A percentile compares a stretch with the other conserved stretches of the same genome.
Evolutionary conservation across 2,329 filamentous ascomycete genomes (phyloP).

Genomic region (Penicillium sp.): DNA sequence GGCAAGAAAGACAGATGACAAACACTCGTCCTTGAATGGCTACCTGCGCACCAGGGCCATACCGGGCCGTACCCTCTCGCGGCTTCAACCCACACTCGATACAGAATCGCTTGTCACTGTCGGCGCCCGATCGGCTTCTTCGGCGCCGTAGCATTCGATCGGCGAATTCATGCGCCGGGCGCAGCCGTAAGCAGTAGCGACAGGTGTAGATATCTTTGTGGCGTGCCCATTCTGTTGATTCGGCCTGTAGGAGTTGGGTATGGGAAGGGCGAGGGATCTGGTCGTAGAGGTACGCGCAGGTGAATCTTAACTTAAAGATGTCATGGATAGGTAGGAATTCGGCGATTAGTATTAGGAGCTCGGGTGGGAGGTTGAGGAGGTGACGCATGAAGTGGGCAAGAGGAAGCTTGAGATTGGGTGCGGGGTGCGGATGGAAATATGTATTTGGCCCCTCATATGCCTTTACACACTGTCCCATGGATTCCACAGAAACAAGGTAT

Average conservation of each 20-base stretch:
- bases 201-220: conserved; percentile 25
- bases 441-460: no score
- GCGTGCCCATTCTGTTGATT: conserved; percentile 21
- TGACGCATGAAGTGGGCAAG: conserved; percentile 1
- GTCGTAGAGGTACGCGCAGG: conserved; percentile 27
- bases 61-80: conserved; percentile 22
- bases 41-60: conserved; percentile 27
- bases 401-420: neutral
- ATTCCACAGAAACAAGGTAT: neutral
- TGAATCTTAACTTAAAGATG: conserved; percentile 25
- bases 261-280: conserved; percentile 24
- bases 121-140: conserved; percentile 16
- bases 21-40: conserved; percentile 16
- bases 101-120: conserved; percentile 28
- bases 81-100: conserved; percentile 29
- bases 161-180: conserved; percentile 20
- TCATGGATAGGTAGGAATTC: conserved; percentile 27
- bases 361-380: conserved; percentile 30
- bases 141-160: conserved; percentile 28
- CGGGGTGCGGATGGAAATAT: neutral
- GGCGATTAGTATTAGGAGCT: conserved; percentile 31
- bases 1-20: conserved; percentile 27
- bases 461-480: no score
- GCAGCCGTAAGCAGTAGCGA: conserved; percentile 31
- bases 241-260: conserved; percentile 24